phyloP scores from a whole-genome alignment of 208 protist genomes.

The Acanthamoeba castellanii region DNA sequence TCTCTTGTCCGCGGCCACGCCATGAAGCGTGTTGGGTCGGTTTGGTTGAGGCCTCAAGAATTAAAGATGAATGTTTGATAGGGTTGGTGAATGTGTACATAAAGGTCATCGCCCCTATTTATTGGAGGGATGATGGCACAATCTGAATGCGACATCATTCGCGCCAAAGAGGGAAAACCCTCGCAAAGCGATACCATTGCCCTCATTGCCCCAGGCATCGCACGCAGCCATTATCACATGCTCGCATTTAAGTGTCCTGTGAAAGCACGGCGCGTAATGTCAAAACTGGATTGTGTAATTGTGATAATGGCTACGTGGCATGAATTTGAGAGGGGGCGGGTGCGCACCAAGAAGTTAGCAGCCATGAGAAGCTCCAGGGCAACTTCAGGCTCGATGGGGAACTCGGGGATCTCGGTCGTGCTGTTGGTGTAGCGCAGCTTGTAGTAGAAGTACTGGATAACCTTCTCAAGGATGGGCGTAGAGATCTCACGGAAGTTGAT shows the following conservation, averaged over 20 bases:
- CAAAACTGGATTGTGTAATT: background rate
- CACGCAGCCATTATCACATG: background rate
- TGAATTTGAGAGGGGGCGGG: background rate
- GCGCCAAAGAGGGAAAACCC: no score
- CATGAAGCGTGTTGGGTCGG: no score
- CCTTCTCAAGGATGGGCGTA: slow-evolving; percentile 87
- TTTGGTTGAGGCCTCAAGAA: no score
- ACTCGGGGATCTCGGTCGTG: slow-evolving; percentile 88
- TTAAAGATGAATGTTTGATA: no score
- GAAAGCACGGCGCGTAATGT: background rate
- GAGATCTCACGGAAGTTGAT: slow-evolving; percentile 89
- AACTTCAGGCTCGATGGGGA: slow-evolving; percentile 88
- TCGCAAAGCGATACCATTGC: no score
- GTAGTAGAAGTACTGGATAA: slow-evolving; percentile 91
- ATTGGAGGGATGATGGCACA: no score
- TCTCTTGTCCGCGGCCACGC: background rate
- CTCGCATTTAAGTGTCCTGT: slow-evolving; percentile 5
- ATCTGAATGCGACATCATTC: no score
- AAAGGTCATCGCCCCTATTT: no score
- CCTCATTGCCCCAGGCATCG: background rate
- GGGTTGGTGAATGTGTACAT: no score
- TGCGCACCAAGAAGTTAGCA: slow-evolving; percentile 86
- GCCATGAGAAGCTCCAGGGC: slow-evolving; percentile 90
- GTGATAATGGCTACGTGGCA: background rate
- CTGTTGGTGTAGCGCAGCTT: slow-evolving; percentile 88